Conservation (phyloP, 108 stramenopile species). For the Aurantiochytrium sp. region DNA sequence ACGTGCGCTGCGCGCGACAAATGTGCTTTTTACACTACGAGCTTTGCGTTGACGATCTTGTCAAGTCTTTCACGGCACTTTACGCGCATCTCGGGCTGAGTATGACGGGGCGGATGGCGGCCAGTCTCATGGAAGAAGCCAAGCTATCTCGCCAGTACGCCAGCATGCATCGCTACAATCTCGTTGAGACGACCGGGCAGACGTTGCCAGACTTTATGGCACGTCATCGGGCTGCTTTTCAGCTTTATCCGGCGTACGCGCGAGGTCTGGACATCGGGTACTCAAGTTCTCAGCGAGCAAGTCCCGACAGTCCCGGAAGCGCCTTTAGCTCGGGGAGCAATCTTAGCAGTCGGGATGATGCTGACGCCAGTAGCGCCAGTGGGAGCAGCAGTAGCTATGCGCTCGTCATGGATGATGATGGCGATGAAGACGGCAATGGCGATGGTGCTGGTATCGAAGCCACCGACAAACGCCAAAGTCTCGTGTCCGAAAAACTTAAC, state of each 20-base stretch:
- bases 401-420: too few relatives aligned
- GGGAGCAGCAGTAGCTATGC: too few relatives aligned
- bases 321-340: too few relatives aligned
- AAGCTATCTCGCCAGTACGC: background rate
- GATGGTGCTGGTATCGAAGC: too few relatives aligned
- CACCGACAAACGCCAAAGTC: too few relatives aligned
- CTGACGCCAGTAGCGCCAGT: too few relatives aligned
- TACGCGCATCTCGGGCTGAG: background rate
- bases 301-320: background rate
- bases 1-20: background rate
- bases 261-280: background rate
- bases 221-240: background rate
- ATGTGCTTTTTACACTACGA: constrained; percentile 16
- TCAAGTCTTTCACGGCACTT: background rate
- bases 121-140: background rate
- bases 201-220: background rate
- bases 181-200: background rate
- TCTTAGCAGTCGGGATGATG: too few relatives aligned
- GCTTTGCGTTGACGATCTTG: background rate
- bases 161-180: background rate
- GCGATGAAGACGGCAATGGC: too few relatives aligned
- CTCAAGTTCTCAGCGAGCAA: background rate
- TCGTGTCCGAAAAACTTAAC: too few relatives aligned
- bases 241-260: background rate
- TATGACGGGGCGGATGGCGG: constrained; percentile 1